Evolutionary conservation across 2,329 filamentous ascomycete species (phyloP).

Genomic region (Cladosporium oxysporum): DNA sequence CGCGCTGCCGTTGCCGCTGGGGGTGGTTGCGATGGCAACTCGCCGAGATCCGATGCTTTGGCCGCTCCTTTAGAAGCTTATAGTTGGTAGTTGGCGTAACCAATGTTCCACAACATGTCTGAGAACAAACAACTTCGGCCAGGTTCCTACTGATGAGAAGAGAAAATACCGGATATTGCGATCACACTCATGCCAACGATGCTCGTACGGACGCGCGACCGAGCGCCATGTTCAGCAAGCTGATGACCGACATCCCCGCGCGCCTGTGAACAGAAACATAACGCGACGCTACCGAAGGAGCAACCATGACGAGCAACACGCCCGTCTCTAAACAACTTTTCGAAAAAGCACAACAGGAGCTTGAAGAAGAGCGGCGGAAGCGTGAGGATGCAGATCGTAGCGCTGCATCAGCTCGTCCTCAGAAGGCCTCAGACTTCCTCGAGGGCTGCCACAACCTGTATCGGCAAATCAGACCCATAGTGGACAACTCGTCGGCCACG

Average conservation of each 20-base stretch:
- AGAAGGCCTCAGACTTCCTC: neutral
- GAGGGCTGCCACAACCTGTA: conserved; percentile 1
- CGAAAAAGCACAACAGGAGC: too few relatives aligned
- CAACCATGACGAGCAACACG: neutral
- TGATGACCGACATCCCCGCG: neutral
- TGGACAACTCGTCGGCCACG: neutral
- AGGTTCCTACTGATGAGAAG: neutral
- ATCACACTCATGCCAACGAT: neutral
- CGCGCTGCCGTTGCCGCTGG: neutral
- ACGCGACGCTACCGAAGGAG: neutral
- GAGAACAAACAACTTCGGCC: neutral
- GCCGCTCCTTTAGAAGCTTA: neutral
- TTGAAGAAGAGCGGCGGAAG: neutral
- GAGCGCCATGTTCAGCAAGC: neutral
- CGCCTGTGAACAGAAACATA: neutral
- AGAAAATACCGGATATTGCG: neutral
- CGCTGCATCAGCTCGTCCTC: neutral
- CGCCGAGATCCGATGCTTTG: neutral
- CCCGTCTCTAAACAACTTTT: too few relatives aligned
- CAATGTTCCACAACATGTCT: neutral
- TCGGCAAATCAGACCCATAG: neutral
- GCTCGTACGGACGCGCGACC: neutral
- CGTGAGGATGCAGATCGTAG: conserved; percentile 7
- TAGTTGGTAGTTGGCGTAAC: neutral
- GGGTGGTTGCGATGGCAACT: neutral